These are phyloP conservation scores for Rhinocladiella similis DNA, from an alignment of 2,329 filamentous ascomycete species.

Conservation along the genomic window DNA sequence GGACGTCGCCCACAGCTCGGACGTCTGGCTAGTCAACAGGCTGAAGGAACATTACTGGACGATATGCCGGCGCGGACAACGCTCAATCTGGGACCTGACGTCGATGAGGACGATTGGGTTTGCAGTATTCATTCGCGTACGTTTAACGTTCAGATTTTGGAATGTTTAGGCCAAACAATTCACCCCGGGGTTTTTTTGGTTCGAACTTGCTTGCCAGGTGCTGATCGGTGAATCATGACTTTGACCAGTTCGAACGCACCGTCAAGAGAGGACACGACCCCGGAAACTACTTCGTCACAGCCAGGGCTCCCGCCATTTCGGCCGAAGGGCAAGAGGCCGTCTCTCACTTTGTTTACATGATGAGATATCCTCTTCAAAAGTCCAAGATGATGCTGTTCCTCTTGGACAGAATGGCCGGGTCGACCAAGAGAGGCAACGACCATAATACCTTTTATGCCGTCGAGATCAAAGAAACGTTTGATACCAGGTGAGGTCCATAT, in stretches of 20 bases:
- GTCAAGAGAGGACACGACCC: not conserved
- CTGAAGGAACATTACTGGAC: not conserved
- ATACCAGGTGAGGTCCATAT: not conserved
- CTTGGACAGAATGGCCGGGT: not conserved
- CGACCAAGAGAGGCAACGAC: not conserved
- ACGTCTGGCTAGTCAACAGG: not conserved
- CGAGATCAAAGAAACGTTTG: not conserved
- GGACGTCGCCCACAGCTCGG: not conserved
- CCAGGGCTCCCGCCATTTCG: not conserved
- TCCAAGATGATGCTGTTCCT: not conserved
- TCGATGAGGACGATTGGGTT: not conserved
- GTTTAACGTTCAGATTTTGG: too few relatives aligned
- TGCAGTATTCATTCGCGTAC: not conserved
- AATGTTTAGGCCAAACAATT: too few relatives aligned
- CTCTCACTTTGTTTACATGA: not conserved
- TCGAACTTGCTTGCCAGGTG: too few relatives aligned
- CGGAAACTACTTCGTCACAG: not conserved
- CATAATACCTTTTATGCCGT: not conserved
- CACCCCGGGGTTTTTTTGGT: too few relatives aligned
- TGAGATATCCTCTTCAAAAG: not conserved
- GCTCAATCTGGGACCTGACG: not conserved
- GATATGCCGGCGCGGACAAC: not conserved
- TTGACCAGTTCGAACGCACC: not conserved
- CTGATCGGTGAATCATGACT: too few relatives aligned
- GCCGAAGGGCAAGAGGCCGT: not conserved